phyloP scores from a whole-genome alignment of 2,329 filamentous ascomycete species.

The Nigrospora osmanthi region DNA sequence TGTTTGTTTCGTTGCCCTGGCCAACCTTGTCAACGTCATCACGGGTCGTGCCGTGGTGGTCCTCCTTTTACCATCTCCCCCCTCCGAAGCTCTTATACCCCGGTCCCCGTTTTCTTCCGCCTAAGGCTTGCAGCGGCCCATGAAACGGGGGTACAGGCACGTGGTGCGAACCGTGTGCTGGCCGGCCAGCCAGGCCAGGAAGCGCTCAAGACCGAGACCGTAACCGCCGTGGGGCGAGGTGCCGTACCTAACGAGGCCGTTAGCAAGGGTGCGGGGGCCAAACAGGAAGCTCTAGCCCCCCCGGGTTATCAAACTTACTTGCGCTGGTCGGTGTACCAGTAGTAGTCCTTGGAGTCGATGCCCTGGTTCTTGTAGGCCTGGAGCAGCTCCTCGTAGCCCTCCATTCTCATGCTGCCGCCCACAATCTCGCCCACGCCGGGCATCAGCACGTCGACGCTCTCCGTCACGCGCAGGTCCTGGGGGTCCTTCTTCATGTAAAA shows the following conservation, averaged over 20 bases:
- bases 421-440: slow-evolving; percentile 96
- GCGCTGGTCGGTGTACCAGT: slow-evolving; percentile 97
- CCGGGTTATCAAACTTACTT: slow-evolving; percentile 56
- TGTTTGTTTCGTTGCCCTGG: too few relatives aligned
- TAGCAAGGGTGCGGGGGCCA: neutral
- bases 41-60: too few relatives aligned
- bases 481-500: slow-evolving; percentile 97
- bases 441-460: slow-evolving; percentile 81
- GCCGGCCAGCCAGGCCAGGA: slow-evolving; percentile 57
- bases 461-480: slow-evolving; percentile 74
- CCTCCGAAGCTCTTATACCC: too few relatives aligned
- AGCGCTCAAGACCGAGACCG: slow-evolving; percentile 82
- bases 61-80: too few relatives aligned
- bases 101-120: neutral
- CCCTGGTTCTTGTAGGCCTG: slow-evolving; percentile 80
- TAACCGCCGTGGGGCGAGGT: slow-evolving; percentile 90
- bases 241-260: slow-evolving; percentile 59
- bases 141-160: slow-evolving; percentile 74
- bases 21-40: too few relatives aligned
- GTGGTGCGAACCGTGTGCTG: slow-evolving; percentile 58
- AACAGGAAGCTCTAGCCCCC: neutral
- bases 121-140: slow-evolving; percentile 71
- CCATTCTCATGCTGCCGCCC: slow-evolving; percentile 93
- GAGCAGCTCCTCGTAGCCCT: slow-evolving; percentile 83
- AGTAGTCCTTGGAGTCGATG: slow-evolving; percentile 80